These are phyloP conservation scores for Botrytis aclada DNA, from an alignment of 2,329 filamentous ascomycete species.

Conservation along the genomic window DNA sequence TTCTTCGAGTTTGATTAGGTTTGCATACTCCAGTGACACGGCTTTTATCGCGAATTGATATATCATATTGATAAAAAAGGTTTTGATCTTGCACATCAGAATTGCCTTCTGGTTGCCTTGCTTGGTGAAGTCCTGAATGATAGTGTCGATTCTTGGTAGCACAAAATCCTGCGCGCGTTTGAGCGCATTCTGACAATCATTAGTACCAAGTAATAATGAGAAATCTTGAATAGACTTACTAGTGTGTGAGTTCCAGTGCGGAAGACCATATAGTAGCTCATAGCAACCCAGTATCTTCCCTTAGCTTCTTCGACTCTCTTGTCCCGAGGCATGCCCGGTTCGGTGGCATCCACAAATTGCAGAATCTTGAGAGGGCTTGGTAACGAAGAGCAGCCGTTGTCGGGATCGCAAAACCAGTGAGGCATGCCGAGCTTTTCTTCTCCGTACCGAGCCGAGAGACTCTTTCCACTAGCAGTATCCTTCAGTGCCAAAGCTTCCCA, in stretches of 20 bases:
- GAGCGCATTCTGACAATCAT: background rate
- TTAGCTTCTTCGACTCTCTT: background rate
- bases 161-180: background rate
- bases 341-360: background rate
- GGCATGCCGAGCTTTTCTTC: background rate
- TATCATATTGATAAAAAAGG: background rate
- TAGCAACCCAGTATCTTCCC: background rate
- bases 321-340: background rate
- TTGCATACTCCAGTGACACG: no score
- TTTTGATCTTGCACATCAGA: conserved; percentile 1
- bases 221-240: background rate
- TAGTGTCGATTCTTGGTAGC: background rate
- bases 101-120: background rate
- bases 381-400: background rate
- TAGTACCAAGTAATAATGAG: background rate
- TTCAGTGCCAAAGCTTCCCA: background rate
- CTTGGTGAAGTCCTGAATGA: conserved; percentile 9
- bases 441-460: background rate
- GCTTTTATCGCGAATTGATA: background rate
- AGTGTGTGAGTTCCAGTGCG: background rate
- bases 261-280: background rate
- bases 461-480: background rate
- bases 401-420: background rate
- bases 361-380: background rate
- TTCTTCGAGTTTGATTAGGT: no score